Percentiles rank a stretch among this genome's conserved stretches.
Evolutionary conservation across 192 early-diverging fungal genomes (phyloP).

Genomic region (Gigaspora rosea): DNA sequence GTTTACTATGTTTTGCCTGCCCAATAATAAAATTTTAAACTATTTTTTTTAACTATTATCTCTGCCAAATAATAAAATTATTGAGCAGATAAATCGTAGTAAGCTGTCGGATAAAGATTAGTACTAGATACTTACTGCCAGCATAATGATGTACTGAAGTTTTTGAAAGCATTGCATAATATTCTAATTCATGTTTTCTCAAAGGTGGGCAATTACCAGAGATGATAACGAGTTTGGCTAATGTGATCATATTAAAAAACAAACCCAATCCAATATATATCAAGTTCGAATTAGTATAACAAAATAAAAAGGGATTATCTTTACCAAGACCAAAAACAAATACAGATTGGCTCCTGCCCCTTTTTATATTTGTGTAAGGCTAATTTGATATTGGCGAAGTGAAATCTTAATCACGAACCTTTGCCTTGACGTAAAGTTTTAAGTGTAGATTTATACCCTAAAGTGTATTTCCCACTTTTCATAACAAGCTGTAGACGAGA

Average conservation of each 20-base stretch:
- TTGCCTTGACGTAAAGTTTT: constrained; percentile 97
- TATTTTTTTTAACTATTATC: too few relatives aligned
- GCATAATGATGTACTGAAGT: constrained; percentile 99
- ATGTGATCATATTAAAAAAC: neutral
- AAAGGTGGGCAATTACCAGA: constrained; percentile 99
- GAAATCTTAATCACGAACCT: constrained; percentile 52
- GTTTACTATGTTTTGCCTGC: too few relatives aligned
- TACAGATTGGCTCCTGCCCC: constrained; percentile 48
- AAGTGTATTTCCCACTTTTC: constrained; percentile 98
- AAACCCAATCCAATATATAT: constrained; percentile 21
- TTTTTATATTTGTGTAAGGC: constrained; percentile 32
- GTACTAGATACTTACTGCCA: constrained; percentile 74
- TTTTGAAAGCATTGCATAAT: constrained; percentile 99
- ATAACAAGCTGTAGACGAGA: constrained; percentile 96
- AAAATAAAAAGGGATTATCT: constrained; percentile 37
- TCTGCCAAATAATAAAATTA: too few relatives aligned
- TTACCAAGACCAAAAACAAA: constrained; percentile 12
- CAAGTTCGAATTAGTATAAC: constrained; percentile 29
- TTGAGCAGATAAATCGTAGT: too few relatives aligned
- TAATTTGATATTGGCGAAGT: neutral
- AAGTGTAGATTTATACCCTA: constrained; percentile 99
- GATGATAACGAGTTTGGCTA: constrained; percentile 98
- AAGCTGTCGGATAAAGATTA: too few relatives aligned
- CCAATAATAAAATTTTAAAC: too few relatives aligned
- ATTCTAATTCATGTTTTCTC: constrained; percentile 99